Evolutionary conservation across 768 basidiomycete species (phyloP), one percentile per base, ranked within the genome.

Genomic region (Omphalotus guepiniiformis): DNA sequence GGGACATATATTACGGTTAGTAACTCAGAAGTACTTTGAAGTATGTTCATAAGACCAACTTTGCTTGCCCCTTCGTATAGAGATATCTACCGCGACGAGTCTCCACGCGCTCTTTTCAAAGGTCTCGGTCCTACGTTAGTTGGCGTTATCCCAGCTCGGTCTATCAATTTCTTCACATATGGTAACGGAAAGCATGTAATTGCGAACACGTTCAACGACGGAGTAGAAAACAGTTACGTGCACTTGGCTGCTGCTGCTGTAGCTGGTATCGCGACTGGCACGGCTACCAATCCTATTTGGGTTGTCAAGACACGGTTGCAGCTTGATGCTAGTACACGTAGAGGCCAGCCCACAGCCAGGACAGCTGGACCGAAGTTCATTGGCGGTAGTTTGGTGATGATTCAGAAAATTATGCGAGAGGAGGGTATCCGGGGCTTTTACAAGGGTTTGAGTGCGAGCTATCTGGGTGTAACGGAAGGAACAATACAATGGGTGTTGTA

Each of bases 401-500:
- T 93, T 34, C 78, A 73, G 58, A 68, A 82, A 55, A 96, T 99
- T 44, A 63, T 87, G 55, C 71, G 79, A 37, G 76, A 88, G 47
- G 91, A 96, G 61, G 95, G 96, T 0, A 55, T 93, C 2, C 70
- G 75, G 4, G 96, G 94, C 1, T 88, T 97, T 55, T 99, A 99
- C 69, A 92, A 93, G 66, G 96, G 96, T 1, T 67, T 99, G 32
- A 92, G 85, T 54, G 96, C 96, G 48, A 93, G 89, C 53, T 93
- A 95, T 66, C 75, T 99, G 7, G 96, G 96, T 18, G 94, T 97
- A 13, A 89, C 93, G 18, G 96, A 99, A 65, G 86, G 86, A 2
- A 91, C 92, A 16, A 97, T 99, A 39, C 94, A 97, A 63, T 99
- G 96, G 96, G 88, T 88, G 30, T 69, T 99, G 13, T 98, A 99